Base-by-base conservation (phyloP, 2,329 filamentous ascomycete species). In the Aspergillus eucalypticola region DNA sequence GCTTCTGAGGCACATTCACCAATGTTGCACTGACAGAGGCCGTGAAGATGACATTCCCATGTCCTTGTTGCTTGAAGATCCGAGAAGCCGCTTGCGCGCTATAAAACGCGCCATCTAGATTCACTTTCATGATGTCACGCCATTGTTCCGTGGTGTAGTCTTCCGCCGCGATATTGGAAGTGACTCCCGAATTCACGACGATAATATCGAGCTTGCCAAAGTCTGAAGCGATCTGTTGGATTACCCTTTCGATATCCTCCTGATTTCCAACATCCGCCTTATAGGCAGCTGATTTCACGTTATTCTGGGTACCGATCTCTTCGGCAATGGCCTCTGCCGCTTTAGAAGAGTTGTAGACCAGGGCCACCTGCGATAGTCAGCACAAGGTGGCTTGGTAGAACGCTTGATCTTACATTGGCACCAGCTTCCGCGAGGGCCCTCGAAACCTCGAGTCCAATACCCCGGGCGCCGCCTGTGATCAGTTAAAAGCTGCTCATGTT, bases 131-230 rank as follows among this genome's bases (percentile, higher is more conserved):
- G 49, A 78, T 78, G 60, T 75, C 70, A n/a, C 71, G 73, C 73
- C 74, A 81, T 60, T 78, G 71, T 15, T 73, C 70, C 4, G 71
- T 52, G 0, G 75, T 76, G 60, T 78, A 79, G 15, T 79, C 72
- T 8, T 76, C 72, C 11, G 74, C 76, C 0, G 76, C 66, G 57
- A 75, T 66, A 5, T 71, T 70, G 2, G 62, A 56, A 1, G 52
- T 49, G 17, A 65, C 56, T 1, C 80, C 80, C 0, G 80, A 78
- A 66, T 81, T 82, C 17, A 76, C 80, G 32, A 83, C 73, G 39
- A 82, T 71, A 55, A 83, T 77, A 56, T 81, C 76, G 8, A 82
- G 72, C 32, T 73, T 72, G 13, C 78, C 79, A 65, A 81, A 81
- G 42, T 79, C 76, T 7, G 66, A 60, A 2, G 67, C 69, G 13